These are phyloP conservation scores for Penicillium canariense DNA, from an alignment of 495 filamentous ascomycete genomes.

Conservation along the genomic window DNA sequence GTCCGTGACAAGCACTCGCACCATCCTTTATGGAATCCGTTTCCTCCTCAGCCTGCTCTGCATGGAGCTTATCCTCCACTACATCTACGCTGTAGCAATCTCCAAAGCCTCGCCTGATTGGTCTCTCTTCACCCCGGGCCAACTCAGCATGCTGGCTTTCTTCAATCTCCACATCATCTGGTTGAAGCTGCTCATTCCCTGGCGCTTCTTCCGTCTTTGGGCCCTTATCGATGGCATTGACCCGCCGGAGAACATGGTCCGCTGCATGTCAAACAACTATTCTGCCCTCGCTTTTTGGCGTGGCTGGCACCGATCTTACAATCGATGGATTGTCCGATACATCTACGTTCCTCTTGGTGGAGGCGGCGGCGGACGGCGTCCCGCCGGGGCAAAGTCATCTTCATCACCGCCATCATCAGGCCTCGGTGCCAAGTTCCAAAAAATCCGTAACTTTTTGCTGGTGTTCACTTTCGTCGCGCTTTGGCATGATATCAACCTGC, in stretches of 20 bases:
- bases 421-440: constrained; percentile 30
- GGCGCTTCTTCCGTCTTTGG: constrained; percentile 98
- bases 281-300: constrained; percentile 93
- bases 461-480: constrained; percentile 97
- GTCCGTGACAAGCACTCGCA: constrained; percentile 64
- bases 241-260: constrained; percentile 96
- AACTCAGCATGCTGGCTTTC: constrained; percentile 87
- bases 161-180: constrained; percentile 98
- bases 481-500: constrained; percentile 97
- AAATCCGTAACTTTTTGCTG: constrained; percentile 67
- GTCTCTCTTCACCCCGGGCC: constrained; percentile 80
- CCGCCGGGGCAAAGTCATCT: constrained; percentile 12
- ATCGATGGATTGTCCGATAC: constrained; percentile 91
- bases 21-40: constrained; percentile 76
- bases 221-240: constrained; percentile 84
- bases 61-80: constrained; percentile 95
- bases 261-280: constrained; percentile 95
- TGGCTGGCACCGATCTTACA: constrained; percentile 90
- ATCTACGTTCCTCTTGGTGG: constrained; percentile 93
- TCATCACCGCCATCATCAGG: constrained; percentile 20
- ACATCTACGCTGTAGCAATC: constrained; percentile 90
- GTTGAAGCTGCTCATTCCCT: constrained; percentile 95
- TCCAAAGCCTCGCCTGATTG: constrained; percentile 76
- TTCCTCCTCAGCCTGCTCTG: constrained; percentile 75
- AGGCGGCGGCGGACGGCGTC: constrained; percentile 32